Evolutionary conservation across 2,329 filamentous ascomycete genomes (phyloP), one percentile per base, ranked within the genome.

Genomic region (Alternaria arborescens): DNA sequence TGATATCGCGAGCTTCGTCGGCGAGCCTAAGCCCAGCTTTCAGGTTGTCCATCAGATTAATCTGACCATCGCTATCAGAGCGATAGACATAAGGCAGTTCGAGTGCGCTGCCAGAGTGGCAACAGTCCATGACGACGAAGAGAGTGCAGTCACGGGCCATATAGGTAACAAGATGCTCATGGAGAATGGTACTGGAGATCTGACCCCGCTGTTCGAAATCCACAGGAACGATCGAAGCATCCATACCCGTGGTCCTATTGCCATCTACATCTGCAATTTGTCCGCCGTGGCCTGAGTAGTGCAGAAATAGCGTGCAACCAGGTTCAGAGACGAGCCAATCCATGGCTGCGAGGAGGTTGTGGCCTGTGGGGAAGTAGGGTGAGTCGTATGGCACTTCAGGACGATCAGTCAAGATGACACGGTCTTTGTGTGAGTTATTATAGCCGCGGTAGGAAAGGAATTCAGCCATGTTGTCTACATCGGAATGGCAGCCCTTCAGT

Each of bases 121-220:
- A 89, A 74, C 86, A 88, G 71, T 89, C 87, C 67, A 89, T 84
- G 28, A 88, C 75, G 64, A 87, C 81, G 69, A 85, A 86, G 14
- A 87, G 78, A 1, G 83, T 83, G 63, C 82, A 83, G 12, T 76
- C 79, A 0, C 83, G 80, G 22, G 84, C 81, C 73, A 88, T 78
- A 1, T 77, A 75, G 1, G 83, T 83, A 18, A 88, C 83, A 10
- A 87, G 81, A 50, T 81, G 79, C 46, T 81, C 77, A 68, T 88
- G 86, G 16, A 87, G 74, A 59, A 80, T 78, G 14, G 82, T 82
- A 67, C 82, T 85, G 32, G 80, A 80, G 32, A 88, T 82, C 68
- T 88, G 86, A 1, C 86, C 86, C 3, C 77, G 77, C n/a, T 74
- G 66, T 55, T 80, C 80, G 58, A 83, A 86, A 69, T 86, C 85